Evolutionary conservation across 805 yeast species (phyloP), one percentile per base, ranked within the genome.

Genomic region (Maudiozyma serrabonitensis): DNA sequence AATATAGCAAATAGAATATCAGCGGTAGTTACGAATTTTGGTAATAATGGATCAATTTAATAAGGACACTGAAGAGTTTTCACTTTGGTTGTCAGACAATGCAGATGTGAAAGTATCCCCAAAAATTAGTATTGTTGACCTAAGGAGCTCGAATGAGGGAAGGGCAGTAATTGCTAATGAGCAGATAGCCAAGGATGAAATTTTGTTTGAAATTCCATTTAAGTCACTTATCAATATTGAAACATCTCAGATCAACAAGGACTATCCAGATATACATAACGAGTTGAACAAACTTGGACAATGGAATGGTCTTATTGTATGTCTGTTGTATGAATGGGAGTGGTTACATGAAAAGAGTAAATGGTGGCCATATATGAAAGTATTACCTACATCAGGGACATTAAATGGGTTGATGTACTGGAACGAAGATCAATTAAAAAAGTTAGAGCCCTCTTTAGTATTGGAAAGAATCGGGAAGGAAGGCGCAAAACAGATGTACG

Each of bases 391-490:
- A 3, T 50, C 56, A 2, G 53, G 58, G 1, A 69, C 52, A 12
- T 79, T 84, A 64, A 75, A 81, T 58, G 82, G 82, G 35, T 75
- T 89, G 50, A 85, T 89, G 80, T 87, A 80, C 59, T 91, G 99
- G 98, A 53, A 54, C 1, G 79, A 78, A 0, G 73, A 72, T 0
- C 93, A 91, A 50, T 60, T 85, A 39, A 52, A 69, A 3, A 50
- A 54, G 1, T 70, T 91, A 52, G 57, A 70, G 43, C 97, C 97
- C 0, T 87, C 96, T 0, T 71, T 79, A 40, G 80, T 90, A 2
- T 57, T 82, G 31, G 71, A 74, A 3, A 73, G 95, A 61, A 74
- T 91, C 39, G 98, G 97, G 2, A 77, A 72, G 44, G 78, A 75
- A 1, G 71, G 76, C 41, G 90, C 95, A 0, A 75, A 75, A 50